Conservation (phyloP, 1,284 basidiomycete genomes). For the Thecaphora thlaspeos region DNA sequence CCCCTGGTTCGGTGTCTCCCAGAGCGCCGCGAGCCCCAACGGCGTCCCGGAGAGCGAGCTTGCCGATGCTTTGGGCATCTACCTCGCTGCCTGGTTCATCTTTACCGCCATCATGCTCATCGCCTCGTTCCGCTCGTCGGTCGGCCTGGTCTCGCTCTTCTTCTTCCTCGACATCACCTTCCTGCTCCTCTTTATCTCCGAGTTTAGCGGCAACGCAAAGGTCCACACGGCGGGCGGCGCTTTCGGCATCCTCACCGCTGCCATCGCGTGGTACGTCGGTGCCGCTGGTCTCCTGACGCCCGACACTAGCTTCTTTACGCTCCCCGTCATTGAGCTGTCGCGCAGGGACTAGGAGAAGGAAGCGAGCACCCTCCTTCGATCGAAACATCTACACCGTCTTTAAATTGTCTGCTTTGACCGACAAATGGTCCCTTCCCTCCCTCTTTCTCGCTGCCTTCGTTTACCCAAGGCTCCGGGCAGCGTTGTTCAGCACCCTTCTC, state of each 20-base stretch:
- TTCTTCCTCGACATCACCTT: conserved; percentile 68
- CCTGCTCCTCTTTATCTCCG: conserved; percentile 56
- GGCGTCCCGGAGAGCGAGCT: conserved; percentile 30
- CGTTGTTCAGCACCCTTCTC: too few species aligned
- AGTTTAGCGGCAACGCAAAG: conserved; percentile 35
- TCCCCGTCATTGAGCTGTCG: conserved; percentile 60
- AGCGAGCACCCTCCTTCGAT: not conserved
- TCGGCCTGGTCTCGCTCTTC: conserved; percentile 65
- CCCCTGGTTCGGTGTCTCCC: conserved; percentile 44
- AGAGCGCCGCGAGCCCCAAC: conserved; percentile 13
- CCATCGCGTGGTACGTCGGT: conserved; percentile 59
- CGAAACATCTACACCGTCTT: too few species aligned
- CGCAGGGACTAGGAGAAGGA: conserved; percentile 24
- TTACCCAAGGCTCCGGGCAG: too few species aligned
- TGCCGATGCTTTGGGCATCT: conserved; percentile 39
- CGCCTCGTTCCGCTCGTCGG: conserved; percentile 41
- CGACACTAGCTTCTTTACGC: conserved; percentile 61
- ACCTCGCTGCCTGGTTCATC: conserved; percentile 51
- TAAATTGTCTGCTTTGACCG: too few species aligned
- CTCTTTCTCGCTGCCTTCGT: too few species aligned
- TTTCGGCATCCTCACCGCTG: conserved; percentile 47
- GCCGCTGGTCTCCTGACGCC: conserved; percentile 61
- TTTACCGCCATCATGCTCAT: conserved; percentile 48
- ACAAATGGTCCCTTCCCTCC: too few species aligned
- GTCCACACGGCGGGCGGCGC: conserved; percentile 39